Evolutionary conservation across 768 basidiomycete species (phyloP).

Genomic region (Kwoniella sp.): DNA sequence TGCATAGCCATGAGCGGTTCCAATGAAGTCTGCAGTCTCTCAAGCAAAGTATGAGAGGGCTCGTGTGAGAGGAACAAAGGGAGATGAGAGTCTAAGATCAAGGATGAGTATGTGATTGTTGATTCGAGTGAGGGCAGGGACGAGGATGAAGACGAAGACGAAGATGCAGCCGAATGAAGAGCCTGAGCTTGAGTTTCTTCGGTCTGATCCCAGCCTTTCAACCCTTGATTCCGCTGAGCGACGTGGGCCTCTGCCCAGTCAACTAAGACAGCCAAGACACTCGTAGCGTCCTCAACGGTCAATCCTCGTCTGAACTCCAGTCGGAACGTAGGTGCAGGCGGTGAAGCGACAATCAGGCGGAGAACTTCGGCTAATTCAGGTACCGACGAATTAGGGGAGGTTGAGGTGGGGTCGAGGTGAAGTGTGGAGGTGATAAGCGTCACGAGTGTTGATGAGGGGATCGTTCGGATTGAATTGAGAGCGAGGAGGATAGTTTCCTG

Average conservation of each 20-base stretch:
- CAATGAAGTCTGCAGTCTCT: constrained; percentile 28
- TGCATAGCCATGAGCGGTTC: constrained; percentile 42
- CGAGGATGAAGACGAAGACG: not conserved
- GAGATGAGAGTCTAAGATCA: constrained; percentile 50
- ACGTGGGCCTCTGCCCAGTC: constrained; percentile 42
- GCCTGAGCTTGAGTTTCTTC: constrained; percentile 5
- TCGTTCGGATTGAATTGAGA: constrained; percentile 20
- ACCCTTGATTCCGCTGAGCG: constrained; percentile 13
- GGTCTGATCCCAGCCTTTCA: constrained; percentile 30
- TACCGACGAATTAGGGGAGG: not conserved
- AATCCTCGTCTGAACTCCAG: constrained; percentile 37
- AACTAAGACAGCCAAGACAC: constrained; percentile 32
- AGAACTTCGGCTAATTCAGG: constrained; percentile 9
- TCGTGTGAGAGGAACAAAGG: constrained; percentile 43
- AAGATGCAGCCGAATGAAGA: too few species aligned
- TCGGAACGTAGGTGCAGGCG: constrained; percentile 44
- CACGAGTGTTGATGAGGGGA: constrained; percentile 35
- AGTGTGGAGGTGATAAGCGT: constrained; percentile 23
- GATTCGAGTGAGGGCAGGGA: constrained; percentile 19
- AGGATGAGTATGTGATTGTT: constrained; percentile 36
- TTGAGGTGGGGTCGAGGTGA: constrained; percentile 6
- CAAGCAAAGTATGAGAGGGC: constrained; percentile 42
- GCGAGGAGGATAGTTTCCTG: constrained; percentile 39
- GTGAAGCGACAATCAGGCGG: constrained; percentile 26
- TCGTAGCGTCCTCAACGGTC: constrained; percentile 41